These are phyloP conservation scores for Nitzschia palea DNA, from an alignment of 108 stramenopile species.

Conservation along the genomic window DNA sequence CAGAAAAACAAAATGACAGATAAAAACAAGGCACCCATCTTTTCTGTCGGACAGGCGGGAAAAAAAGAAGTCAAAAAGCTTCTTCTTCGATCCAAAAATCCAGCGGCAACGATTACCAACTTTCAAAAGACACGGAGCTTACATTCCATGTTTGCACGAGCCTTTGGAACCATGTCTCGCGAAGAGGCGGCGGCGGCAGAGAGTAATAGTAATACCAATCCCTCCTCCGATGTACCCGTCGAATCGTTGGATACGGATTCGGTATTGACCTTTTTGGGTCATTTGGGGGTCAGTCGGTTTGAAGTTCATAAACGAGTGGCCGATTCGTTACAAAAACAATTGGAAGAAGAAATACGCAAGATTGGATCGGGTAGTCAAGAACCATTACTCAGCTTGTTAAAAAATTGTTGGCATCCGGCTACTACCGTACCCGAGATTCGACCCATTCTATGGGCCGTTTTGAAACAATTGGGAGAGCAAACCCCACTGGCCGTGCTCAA, in stretches of 20 bases:
- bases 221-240: neutral
- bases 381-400: slow-evolving; percentile 61
- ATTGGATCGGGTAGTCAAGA: slow-evolving; percentile 39
- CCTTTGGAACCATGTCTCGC: slow-evolving; percentile 63
- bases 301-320: slow-evolving; percentile 80
- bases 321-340: slow-evolving; percentile 60
- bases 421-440: slow-evolving; percentile 74
- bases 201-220: neutral
- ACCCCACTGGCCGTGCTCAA: slow-evolving; percentile 70
- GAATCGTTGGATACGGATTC: slow-evolving; percentile 82
- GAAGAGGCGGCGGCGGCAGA: slow-evolving; percentile 4
- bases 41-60: slow-evolving; percentile 23
- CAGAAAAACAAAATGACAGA: slow-evolving; percentile 20
- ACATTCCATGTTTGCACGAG: slow-evolving; percentile 74
- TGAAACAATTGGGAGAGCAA: slow-evolving; percentile 73
- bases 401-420: slow-evolving; percentile 71
- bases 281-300: slow-evolving; percentile 71
- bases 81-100: slow-evolving; percentile 28
- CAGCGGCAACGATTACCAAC: slow-evolving; percentile 56
- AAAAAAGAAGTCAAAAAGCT: slow-evolving; percentile 29
- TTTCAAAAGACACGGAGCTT: slow-evolving; percentile 75
- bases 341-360: slow-evolving; percentile 84
- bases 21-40: slow-evolving; percentile 26
- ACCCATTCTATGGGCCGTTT: slow-evolving; percentile 70
- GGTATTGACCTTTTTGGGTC: slow-evolving; percentile 70